Percentiles rank a stretch among this genome's conserved stretches.
Conservation (phyloP, 2,329 filamentous ascomycete species). For the Neonectria faginata region DNA sequence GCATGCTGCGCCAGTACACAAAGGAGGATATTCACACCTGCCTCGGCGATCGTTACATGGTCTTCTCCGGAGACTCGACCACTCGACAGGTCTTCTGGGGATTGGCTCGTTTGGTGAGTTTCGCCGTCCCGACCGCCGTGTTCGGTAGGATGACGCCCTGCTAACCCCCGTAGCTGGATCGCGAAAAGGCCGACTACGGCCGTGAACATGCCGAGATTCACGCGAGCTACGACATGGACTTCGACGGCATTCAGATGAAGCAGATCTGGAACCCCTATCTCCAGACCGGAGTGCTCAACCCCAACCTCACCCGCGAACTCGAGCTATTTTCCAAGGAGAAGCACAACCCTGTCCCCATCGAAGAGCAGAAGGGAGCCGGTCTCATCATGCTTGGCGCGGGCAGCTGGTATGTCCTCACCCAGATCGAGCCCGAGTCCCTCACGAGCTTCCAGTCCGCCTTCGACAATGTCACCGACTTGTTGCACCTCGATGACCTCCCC, state of each 20-base stretch:
- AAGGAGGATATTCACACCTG: constrained; percentile 64
- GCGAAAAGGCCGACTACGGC: constrained; percentile 30
- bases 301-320: constrained; percentile 39
- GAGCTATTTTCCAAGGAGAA: constrained; percentile 38
- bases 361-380: constrained; percentile 37
- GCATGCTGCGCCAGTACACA: constrained; percentile 68
- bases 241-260: constrained; percentile 60
- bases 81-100: constrained; percentile 72
- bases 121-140: background rate
- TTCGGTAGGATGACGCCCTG: background rate
- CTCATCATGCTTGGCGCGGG: constrained; percentile 45
- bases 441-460: constrained; percentile 34
- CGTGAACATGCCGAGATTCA: constrained; percentile 29
- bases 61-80: constrained; percentile 71
- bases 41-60: constrained; percentile 61
- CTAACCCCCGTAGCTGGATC: constrained; percentile 39
- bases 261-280: constrained; percentile 75
- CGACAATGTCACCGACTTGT: constrained; percentile 41
- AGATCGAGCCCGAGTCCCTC: constrained; percentile 26
- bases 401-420: constrained; percentile 39
- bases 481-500: constrained; percentile 37
- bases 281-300: constrained; percentile 54
- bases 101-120: constrained; percentile 46
- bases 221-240: constrained; percentile 51
- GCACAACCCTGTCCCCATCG: constrained; percentile 25